These are phyloP conservation scores for Spatholobus suberectus DNA, from an alignment of 306 rosid species.

Conservation along the genomic window DNA sequence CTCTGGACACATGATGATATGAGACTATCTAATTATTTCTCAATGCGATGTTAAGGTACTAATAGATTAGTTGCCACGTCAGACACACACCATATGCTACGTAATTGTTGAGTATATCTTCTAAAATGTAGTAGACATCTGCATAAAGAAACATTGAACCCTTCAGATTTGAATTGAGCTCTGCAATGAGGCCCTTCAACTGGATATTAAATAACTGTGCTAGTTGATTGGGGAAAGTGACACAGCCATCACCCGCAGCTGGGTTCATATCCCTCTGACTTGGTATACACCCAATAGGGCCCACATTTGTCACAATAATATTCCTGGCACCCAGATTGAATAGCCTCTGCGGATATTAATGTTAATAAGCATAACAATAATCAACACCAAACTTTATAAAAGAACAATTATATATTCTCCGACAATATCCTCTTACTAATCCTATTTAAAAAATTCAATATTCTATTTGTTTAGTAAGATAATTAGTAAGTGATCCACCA, in stretches of 20 bases:
- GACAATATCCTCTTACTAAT: not conserved
- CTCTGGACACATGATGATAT: too few relatives aligned
- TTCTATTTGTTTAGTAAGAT: too few relatives aligned
- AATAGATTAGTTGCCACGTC: not conserved
- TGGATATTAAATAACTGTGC: conserved; percentile 55
- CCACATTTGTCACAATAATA: conserved; percentile 63
- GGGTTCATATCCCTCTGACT: conserved; percentile 63
- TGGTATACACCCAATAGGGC: conserved; percentile 81
- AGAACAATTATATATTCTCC: not conserved
- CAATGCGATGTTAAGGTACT: not conserved
- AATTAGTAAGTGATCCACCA: too few relatives aligned
- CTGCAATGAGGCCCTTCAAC: conserved; percentile 54
- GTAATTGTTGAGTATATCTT: conserved; percentile 61
- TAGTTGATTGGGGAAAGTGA: conserved; percentile 51
- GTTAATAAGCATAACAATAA: not conserved
- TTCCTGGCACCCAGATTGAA: conserved; percentile 64
- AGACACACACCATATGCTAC: conserved; percentile 48
- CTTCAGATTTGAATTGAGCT: conserved; percentile 48
- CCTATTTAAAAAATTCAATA: too few relatives aligned
- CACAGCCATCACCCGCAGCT: conserved; percentile 52
- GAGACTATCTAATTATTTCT: too few relatives aligned
- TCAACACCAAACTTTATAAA: not conserved
- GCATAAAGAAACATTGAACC: conserved; percentile 65
- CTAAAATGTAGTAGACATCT: conserved; percentile 59
- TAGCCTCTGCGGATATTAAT: conserved; percentile 58